A percentile compares a stretch with the other conserved stretches of the same genome.
These are phyloP conservation scores for Carex kokanica DNA, from an alignment of 176 grass and related monocot genomes.

Conservation along the genomic window DNA sequence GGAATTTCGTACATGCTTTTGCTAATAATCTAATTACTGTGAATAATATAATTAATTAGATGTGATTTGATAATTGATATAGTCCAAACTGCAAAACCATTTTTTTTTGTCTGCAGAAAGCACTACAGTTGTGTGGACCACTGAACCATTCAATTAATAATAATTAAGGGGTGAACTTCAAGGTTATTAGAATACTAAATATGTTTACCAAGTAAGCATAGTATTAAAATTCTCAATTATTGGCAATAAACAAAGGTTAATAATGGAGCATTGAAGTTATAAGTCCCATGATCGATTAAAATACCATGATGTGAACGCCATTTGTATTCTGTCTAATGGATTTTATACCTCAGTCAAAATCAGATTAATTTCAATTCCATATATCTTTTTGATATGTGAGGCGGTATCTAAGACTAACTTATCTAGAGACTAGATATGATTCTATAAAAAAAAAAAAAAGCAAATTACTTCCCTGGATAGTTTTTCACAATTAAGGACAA, in stretches of 20 bases:
- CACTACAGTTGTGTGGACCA: neutral
- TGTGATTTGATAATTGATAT: neutral
- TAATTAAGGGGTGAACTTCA: neutral
- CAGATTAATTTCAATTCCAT: neutral
- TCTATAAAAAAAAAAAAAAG: neutral
- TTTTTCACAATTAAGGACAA: neutral
- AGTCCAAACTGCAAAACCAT: neutral
- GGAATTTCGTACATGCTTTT: neutral
- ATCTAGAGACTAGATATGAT: neutral
- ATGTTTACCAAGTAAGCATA: neutral
- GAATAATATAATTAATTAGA: neutral
- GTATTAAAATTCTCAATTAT: neutral
- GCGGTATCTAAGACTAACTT: neutral
- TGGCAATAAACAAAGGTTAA: neutral
- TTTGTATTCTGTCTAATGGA: neutral
- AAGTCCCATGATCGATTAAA: too few relatives aligned
- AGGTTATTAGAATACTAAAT: neutral
- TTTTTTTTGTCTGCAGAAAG: neutral
- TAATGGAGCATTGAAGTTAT: neutral
- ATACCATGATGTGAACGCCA: neutral
- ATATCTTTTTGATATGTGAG: neutral
- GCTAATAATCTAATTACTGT: neutral
- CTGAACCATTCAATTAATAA: neutral
- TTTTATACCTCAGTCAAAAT: conserved; percentile 1
- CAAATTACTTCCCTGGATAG: neutral